phyloP scores from a whole-genome alignment of 257 asterid genomes.

The Linderniella brevidens region DNA sequence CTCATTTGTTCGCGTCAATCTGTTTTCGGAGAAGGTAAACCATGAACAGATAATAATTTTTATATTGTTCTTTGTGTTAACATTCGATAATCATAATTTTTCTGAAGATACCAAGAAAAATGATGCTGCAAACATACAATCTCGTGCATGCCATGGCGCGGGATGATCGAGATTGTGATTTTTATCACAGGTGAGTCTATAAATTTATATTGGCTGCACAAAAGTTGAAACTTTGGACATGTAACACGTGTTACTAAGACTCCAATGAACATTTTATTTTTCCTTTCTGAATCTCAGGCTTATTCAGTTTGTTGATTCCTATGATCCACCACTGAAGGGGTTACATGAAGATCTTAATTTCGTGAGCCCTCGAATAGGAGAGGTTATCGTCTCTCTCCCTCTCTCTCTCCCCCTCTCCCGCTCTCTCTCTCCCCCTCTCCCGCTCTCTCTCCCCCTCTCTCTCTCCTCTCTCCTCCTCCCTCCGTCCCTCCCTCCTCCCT shows the following conservation, averaged over 20 bases:
- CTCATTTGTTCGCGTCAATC: constrained; percentile 96
- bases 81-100: constrained; percentile 12
- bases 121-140: constrained; percentile 88
- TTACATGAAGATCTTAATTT: constrained; percentile 95
- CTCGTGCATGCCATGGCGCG: constrained; percentile 77
- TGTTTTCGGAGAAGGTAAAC: constrained; percentile 84
- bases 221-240: constrained; percentile 6
- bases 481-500: not conserved
- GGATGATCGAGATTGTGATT: constrained; percentile 86
- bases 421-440: not conserved
- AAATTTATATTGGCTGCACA: constrained; percentile 6
- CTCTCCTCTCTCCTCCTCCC: constrained; percentile 4
- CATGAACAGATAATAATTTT: constrained; percentile 1
- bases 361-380: constrained; percentile 99
- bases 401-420: not conserved
- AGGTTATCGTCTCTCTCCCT: constrained; percentile 29
- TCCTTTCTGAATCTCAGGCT: constrained; percentile 39
- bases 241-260: too few species aligned
- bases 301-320: constrained; percentile 84
- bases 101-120: constrained; percentile 80
- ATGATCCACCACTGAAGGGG: constrained; percentile 96
- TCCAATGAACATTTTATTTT: not conserved
- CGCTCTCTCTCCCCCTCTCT: constrained; percentile 7
- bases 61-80: constrained; percentile 8
- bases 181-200: constrained; percentile 68